These are phyloP conservation scores for Eruca vesicaria DNA, from an alignment of 441 rosid species.

Conservation along the genomic window DNA sequence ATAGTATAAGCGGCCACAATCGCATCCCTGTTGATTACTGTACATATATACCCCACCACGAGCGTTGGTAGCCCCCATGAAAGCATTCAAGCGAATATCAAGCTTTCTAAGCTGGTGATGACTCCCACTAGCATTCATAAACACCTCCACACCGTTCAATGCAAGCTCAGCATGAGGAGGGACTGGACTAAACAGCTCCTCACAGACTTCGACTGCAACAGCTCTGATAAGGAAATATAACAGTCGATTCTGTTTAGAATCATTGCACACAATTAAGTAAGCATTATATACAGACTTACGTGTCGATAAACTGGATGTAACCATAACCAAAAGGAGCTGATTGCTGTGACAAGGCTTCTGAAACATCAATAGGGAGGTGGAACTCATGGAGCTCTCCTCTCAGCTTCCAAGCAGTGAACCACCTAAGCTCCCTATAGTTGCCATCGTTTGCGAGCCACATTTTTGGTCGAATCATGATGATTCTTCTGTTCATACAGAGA, in stretches of 20 bases:
- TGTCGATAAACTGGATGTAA: constrained; percentile 75
- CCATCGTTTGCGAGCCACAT: constrained; percentile 96
- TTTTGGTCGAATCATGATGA: constrained; percentile 88
- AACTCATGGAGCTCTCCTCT: constrained; percentile 69
- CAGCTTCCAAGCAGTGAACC: constrained; percentile 93
- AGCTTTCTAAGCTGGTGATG: constrained; percentile 96
- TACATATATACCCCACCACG: constrained; percentile 98
- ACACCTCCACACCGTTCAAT: constrained; percentile 92
- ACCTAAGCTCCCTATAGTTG: constrained; percentile 81
- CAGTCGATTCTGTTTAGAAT: not conserved
- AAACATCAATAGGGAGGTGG: constrained; percentile 68
- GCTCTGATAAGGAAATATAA: constrained; percentile 51
- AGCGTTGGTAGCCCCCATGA: constrained; percentile 81
- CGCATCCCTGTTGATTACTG: constrained; percentile 98
- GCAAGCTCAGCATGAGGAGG: constrained; percentile 99
- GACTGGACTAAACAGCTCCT: constrained; percentile 81
- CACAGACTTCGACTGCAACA: constrained; percentile 96
- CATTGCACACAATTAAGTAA: no score
- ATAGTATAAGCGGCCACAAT: constrained; percentile 90
- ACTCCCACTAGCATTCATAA: constrained; percentile 99
- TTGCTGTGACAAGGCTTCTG: constrained; percentile 70
- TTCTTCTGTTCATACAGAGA: constrained; percentile 71
- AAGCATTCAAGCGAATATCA: constrained; percentile 77
- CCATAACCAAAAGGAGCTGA: constrained; percentile 90
- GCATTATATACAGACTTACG: constrained; percentile 43